A percentile compares a stretch with the other conserved stretches of the same genome.
Evolutionary conservation across 176 grass and related monocot species (phyloP).

Genomic region (Eragrostis curvula): DNA sequence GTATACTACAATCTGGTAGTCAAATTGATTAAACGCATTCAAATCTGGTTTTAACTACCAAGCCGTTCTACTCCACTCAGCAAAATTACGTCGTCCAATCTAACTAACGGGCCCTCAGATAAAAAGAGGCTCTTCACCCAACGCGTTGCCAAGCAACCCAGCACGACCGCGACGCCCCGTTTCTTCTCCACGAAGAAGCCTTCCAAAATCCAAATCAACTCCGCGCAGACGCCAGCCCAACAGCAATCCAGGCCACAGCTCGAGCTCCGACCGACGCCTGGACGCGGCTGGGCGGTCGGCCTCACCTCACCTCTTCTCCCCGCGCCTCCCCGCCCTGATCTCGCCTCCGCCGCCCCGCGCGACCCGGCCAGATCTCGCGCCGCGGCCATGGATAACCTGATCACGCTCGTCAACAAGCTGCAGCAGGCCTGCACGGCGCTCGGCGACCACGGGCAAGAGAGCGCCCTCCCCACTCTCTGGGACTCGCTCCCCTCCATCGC

Average conservation of each 20-base stretch:
- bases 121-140: neutral
- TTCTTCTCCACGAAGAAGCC: slow-evolving; percentile 32
- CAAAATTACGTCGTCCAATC: neutral
- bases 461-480: slow-evolving; percentile 87
- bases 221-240: slow-evolving; percentile 17
- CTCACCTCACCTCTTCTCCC: slow-evolving; percentile 4
- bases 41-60: neutral
- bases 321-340: slow-evolving; percentile 33
- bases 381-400: slow-evolving; percentile 75
- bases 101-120: neutral
- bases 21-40: neutral
- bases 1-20: neutral
- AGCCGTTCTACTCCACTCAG: neutral
- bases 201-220: slow-evolving; percentile 43
- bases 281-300: slow-evolving; percentile 49
- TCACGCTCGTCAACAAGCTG: slow-evolving; percentile 89
- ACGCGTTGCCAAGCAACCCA: neutral
- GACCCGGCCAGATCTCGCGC: slow-evolving; percentile 2
- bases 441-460: slow-evolving; percentile 87
- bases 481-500: slow-evolving; percentile 87
- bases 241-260: slow-evolving; percentile 13
- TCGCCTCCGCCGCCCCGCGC: neutral
- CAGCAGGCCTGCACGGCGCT: slow-evolving; percentile 89
- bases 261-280: slow-evolving; percentile 35
- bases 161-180: slow-evolving; percentile 4